These are phyloP conservation scores for Taphrina wiesneri DNA, from an alignment of 1,139 yeast species.

Conservation along the genomic window DNA sequence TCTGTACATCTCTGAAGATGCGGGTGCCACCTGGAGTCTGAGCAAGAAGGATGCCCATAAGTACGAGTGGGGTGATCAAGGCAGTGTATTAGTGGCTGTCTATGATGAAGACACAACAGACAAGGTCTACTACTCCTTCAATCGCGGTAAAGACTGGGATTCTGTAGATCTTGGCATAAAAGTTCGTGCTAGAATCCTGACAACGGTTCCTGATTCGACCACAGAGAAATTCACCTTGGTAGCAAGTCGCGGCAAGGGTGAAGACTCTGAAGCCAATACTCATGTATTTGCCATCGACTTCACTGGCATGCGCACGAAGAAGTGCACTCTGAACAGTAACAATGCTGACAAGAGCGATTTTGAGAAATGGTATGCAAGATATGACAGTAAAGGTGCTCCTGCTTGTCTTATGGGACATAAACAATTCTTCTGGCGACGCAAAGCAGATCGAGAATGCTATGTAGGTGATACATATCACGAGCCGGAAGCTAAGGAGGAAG, in stretches of 20 bases:
- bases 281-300: constrained; percentile 61
- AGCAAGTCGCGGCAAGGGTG: constrained; percentile 50
- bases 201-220: constrained; percentile 75
- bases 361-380: constrained; percentile 68
- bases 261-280: constrained; percentile 39
- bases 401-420: constrained; percentile 72
- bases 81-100: constrained; percentile 69
- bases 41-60: constrained; percentile 59
- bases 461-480: constrained; percentile 64
- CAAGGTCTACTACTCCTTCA: constrained; percentile 58
- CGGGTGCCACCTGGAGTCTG: constrained; percentile 70
- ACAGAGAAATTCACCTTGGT: constrained; percentile 60
- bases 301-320: constrained; percentile 53
- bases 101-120: constrained; percentile 47
- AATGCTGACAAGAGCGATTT: constrained; percentile 60
- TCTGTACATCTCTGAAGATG: constrained; percentile 68
- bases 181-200: constrained; percentile 52
- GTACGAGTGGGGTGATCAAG: constrained; percentile 75
- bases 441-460: constrained; percentile 67
- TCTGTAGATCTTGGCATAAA: constrained; percentile 54
- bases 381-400: constrained; percentile 53
- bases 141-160: constrained; percentile 73
- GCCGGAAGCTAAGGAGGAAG: constrained; percentile 56
- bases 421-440: constrained; percentile 68
- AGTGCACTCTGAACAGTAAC: constrained; percentile 48